Conservation (phyloP, 139 green algal genomes). For the Nannochloris sp. region DNA sequence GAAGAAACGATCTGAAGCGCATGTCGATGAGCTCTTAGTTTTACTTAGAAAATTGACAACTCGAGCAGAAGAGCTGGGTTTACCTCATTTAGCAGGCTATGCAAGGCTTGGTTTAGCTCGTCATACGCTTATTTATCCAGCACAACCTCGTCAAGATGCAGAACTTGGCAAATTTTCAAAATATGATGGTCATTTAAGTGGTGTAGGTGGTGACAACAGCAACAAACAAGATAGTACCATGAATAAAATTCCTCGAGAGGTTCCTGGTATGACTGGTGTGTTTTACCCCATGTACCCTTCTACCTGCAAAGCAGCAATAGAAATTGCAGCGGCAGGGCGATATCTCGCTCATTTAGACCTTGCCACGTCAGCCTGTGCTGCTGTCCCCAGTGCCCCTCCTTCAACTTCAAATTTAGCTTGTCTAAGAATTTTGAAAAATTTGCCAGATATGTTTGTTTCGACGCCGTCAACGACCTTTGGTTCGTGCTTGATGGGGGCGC, state of each 20-base stretch:
- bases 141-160: too few species aligned
- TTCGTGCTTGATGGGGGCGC: constrained; percentile 4
- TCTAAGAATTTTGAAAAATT: neutral
- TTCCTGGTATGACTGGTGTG: neutral
- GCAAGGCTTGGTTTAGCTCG: constrained; percentile 36
- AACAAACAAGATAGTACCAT: neutral
- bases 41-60: constrained; percentile 33
- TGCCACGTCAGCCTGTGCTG: constrained; percentile 17
- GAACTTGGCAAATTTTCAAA: too few species aligned
- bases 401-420: neutral
- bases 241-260: neutral
- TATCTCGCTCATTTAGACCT: constrained; percentile 22
- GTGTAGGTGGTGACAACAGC: too few species aligned
- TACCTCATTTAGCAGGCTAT: constrained; percentile 48
- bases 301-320: constrained; percentile 7
- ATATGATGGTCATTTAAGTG: too few species aligned
- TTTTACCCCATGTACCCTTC: neutral
- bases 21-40: constrained; percentile 47
- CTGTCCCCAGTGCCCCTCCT: neutral
- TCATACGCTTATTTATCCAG: constrained; percentile 37
- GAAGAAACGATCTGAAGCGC: constrained; percentile 4
- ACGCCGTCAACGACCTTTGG: constrained; percentile 19
- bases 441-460: constrained; percentile 24
- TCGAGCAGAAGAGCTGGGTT: constrained; percentile 30
- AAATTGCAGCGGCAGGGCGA: constrained; percentile 9